Conservation (phyloP, 305 asterid genomes). For the Ajuga reptans region DNA sequence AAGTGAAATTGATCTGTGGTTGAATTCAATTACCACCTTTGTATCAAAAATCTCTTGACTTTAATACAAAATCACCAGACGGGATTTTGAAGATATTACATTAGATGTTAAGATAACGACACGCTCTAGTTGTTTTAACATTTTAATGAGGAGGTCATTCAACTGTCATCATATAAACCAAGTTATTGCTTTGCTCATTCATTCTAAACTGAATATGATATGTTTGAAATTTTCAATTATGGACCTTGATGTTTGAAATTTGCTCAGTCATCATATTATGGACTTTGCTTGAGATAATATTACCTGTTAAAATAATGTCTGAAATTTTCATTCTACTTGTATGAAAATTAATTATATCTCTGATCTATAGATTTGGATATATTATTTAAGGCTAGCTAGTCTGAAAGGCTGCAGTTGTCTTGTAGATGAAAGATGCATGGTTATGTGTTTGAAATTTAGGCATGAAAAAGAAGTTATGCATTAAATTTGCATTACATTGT, state of each 20-base stretch:
- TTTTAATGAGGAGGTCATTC: not conserved
- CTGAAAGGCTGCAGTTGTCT: not conserved
- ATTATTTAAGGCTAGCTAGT: not conserved
- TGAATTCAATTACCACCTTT: not conserved
- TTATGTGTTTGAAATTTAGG: not conserved
- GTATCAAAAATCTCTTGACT: not conserved
- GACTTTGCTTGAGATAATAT: conserved; percentile 3
- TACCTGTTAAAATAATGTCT: too few relatives aligned
- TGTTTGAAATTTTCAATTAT: not conserved
- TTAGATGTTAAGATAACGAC: not conserved
- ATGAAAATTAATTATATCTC: not conserved
- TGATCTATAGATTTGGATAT: not conserved
- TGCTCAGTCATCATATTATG: too few relatives aligned
- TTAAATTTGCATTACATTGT: not conserved
- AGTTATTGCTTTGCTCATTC: conserved; percentile 13
- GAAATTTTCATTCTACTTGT: not conserved
- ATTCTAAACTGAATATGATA: not conserved
- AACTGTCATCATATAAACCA: not conserved
- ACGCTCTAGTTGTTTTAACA: not conserved
- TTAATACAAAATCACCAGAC: not conserved
- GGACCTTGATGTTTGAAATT: not conserved
- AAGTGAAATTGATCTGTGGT: not conserved
- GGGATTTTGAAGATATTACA: not conserved
- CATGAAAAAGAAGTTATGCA: not conserved
- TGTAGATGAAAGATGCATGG: conserved; percentile 6